These are phyloP conservation scores for Zasmidium cellare DNA, from an alignment of 2,329 filamentous ascomycete genomes.

Conservation along the genomic window DNA sequence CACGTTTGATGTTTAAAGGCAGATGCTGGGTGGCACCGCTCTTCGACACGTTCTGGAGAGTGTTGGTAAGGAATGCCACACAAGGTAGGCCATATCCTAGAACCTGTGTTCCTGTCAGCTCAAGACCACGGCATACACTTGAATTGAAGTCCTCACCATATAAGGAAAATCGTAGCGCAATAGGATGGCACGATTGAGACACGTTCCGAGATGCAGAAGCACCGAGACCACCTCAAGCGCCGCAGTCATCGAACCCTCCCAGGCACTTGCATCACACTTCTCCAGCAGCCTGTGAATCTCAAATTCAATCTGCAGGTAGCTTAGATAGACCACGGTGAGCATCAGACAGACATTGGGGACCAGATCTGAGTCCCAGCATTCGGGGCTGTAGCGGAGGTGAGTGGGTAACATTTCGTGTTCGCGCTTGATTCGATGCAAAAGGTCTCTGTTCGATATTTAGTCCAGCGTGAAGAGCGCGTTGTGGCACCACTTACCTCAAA, in stretches of 20 bases:
- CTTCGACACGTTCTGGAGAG: slow-evolving; percentile 7
- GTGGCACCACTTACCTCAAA: slow-evolving; percentile 7
- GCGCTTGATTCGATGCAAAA: slow-evolving; percentile 1
- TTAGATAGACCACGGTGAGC: slow-evolving; percentile 17
- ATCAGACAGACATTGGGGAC: slow-evolving; percentile 12
- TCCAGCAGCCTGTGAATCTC: slow-evolving; percentile 21
- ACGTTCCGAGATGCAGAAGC: slow-evolving; percentile 18
- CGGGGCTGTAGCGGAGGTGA: slow-evolving; percentile 19
- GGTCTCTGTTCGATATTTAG: background rate
- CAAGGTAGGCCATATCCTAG: slow-evolving; percentile 21
- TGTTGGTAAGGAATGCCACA: slow-evolving; percentile 16
- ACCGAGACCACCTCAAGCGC: slow-evolving; percentile 15
- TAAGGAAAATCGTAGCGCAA: slow-evolving; percentile 19
- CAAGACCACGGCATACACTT: too few species aligned
- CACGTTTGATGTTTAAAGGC: slow-evolving; percentile 12
- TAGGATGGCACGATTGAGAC: slow-evolving; percentile 14
- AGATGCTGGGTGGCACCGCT: slow-evolving; percentile 3
- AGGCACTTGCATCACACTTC: slow-evolving; percentile 3
- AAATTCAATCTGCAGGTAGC: slow-evolving; percentile 21
- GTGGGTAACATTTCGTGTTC: slow-evolving; percentile 8
- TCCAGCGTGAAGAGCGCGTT: background rate
- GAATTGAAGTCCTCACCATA: slow-evolving; percentile 12
- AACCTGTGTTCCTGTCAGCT: slow-evolving; percentile 9
- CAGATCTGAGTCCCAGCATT: slow-evolving; percentile 18
- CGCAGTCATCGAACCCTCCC: slow-evolving; percentile 4